Evolutionary conservation across 306 rosid genomes (phyloP), one percentile per base, ranked within the genome.

Genomic region (Dalbergia oliveri): DNA sequence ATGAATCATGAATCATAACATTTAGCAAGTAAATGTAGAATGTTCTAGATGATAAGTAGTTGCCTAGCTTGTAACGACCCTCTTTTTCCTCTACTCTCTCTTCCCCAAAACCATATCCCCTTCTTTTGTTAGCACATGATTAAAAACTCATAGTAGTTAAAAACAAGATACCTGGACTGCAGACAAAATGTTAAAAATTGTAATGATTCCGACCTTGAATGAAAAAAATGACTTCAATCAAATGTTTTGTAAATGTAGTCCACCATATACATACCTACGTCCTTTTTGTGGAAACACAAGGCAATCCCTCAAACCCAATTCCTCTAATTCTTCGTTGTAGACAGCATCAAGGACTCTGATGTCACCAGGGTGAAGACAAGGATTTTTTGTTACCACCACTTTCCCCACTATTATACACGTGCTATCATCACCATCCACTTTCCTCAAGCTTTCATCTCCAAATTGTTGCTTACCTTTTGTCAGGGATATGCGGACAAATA

Each of bases 361-460:
- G 37, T 95, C 97, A 44, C 99, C 99, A 1, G 99, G 98, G 87
- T 94, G 97, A 83, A 95, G 99, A 83, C 99, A 95, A 53, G 99
- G 97, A 69, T 93, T 95, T 82, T 89, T 94, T 12, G 97, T 93
- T 65, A 94, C 97, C 49, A 91, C 87, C 73, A 94, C 97, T 83
- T 84, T 93, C 75, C 99, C 99, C 12, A 85, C 76, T 82, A 94
- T 26, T 23, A 86, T 81, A 11, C 86, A 73, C 12, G 97, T 91
- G 67, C 64, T 69, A 72, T 90, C 97, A 77, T 90, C 95, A 18
- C 87, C 91, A 47, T 85, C 94, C 81, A 90, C 87, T 83, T 79
- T 84, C 85, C 75, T 83, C 43, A 94, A 85, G 60, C 71, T 81
- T 67, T 90, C 93, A 88, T 91, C 82, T 70, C 53, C 86, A 81